Evolutionary conservation across 305 asterid species (phyloP).

Genomic region (Stenogyne calaminthoides): DNA sequence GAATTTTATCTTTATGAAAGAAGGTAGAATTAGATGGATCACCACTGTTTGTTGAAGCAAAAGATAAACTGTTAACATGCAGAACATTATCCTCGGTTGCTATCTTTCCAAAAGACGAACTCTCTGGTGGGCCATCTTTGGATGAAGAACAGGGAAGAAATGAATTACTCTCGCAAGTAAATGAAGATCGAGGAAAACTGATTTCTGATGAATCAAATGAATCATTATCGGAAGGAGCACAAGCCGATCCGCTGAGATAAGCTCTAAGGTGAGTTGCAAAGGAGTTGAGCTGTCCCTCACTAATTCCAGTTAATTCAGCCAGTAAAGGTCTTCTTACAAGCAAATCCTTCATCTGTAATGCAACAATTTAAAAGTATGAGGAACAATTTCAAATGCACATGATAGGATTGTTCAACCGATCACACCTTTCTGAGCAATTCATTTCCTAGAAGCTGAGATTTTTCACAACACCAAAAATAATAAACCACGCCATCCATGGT

Average conservation of each 20-base stretch:
- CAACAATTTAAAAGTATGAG: slow-evolving; percentile 20
- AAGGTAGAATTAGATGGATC: slow-evolving; percentile 34
- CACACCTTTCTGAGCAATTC: slow-evolving; percentile 76
- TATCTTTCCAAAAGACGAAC: slow-evolving; percentile 37
- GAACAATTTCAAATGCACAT: not conserved
- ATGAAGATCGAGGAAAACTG: slow-evolving; percentile 44
- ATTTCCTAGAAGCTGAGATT: slow-evolving; percentile 61
- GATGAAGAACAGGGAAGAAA: slow-evolving; percentile 25
- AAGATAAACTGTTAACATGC: not conserved
- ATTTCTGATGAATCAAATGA: slow-evolving; percentile 43
- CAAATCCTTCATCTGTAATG: slow-evolving; percentile 67
- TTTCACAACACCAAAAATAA: slow-evolving; percentile 84
- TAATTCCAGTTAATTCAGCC: slow-evolving; percentile 72
- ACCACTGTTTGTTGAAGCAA: slow-evolving; percentile 28
- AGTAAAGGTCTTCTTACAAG: slow-evolving; percentile 59
- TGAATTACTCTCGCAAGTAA: slow-evolving; percentile 28
- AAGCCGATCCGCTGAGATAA: slow-evolving; percentile 60
- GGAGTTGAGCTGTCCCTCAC: slow-evolving; percentile 68
- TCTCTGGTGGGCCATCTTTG: slow-evolving; percentile 45
- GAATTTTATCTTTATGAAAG: slow-evolving; percentile 33
- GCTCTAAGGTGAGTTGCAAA: slow-evolving; percentile 67
- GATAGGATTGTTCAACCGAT: not conserved
- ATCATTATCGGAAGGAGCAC: slow-evolving; percentile 35
- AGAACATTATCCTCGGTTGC: slow-evolving; percentile 38
- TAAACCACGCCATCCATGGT: slow-evolving; percentile 35